These are phyloP conservation scores for Prunus davidiana DNA, from an alignment of 306 rosid genomes.

Conservation along the genomic window DNA sequence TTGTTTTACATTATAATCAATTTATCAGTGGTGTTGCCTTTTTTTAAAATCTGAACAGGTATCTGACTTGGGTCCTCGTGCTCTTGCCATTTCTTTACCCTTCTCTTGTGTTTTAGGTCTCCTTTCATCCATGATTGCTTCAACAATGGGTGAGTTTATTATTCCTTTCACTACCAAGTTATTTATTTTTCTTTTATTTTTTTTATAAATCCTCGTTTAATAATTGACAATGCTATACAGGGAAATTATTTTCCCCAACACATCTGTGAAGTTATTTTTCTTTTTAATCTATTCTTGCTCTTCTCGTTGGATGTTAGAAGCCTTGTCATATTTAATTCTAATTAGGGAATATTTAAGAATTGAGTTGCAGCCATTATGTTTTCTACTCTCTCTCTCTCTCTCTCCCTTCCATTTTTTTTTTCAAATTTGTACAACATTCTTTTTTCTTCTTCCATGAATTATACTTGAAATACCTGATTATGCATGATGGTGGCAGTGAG, in stretches of 20 bases:
- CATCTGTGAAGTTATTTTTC: background rate
- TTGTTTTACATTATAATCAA: conserved; percentile 4
- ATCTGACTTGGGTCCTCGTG: conserved; percentile 72
- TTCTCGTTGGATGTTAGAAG: background rate
- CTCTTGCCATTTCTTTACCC: conserved; percentile 79
- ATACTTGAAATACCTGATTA: background rate
- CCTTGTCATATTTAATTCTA: background rate
- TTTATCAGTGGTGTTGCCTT: conserved; percentile 18
- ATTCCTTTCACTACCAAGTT: background rate
- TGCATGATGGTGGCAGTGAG: conserved; percentile 48
- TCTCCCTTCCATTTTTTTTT: background rate
- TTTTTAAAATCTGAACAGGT: conserved; percentile 53
- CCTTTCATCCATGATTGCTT: conserved; percentile 69
- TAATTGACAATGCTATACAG: background rate
- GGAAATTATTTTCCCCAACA: background rate
- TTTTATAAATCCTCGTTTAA: too few relatives aligned
- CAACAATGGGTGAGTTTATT: conserved; percentile 66
- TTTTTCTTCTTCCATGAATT: background rate
- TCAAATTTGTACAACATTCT: conserved; percentile 1
- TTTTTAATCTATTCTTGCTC: background rate
- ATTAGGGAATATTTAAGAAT: background rate
- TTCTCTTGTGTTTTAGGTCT: conserved; percentile 71
- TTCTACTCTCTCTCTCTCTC: background rate
- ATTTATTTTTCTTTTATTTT: background rate
- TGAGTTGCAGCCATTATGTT: background rate